A percentile compares a stretch with the other conserved stretches of the same genome.
These are phyloP conservation scores for Penicillium sp. DNA, from an alignment of 2,329 filamentous ascomycete species.

Conservation along the genomic window DNA sequence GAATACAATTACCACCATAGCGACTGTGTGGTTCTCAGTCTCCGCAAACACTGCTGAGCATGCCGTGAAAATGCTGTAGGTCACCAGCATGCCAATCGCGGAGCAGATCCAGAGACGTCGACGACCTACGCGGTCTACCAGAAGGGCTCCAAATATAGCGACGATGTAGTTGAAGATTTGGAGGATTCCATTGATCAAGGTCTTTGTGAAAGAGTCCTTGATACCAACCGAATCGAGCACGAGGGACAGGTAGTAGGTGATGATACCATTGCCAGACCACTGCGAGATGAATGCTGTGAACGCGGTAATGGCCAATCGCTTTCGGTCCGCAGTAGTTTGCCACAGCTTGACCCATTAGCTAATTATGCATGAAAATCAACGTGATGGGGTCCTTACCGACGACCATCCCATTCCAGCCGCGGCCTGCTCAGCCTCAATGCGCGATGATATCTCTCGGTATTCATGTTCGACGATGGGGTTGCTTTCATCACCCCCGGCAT, in stretches of 20 bases:
- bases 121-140: background rate
- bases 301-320: background rate
- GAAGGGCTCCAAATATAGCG: background rate
- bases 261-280: background rate
- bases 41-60: background rate
- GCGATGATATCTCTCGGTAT: background rate
- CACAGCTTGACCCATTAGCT: background rate
- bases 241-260: background rate
- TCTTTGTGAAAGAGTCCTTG: background rate
- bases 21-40: background rate
- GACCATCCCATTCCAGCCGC: background rate
- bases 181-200: background rate
- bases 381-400: background rate
- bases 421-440: background rate
- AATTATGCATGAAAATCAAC: background rate
- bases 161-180: background rate
- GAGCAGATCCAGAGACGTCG: background rate
- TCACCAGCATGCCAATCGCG: background rate
- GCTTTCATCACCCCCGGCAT: background rate
- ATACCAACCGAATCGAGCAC: background rate
- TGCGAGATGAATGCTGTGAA: background rate
- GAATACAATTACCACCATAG: background rate
- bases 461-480: background rate
- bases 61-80: background rate
- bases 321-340: background rate